Conservation (phyloP, 129 eudicot species). For the Pulicaria dysenterica region DNA sequence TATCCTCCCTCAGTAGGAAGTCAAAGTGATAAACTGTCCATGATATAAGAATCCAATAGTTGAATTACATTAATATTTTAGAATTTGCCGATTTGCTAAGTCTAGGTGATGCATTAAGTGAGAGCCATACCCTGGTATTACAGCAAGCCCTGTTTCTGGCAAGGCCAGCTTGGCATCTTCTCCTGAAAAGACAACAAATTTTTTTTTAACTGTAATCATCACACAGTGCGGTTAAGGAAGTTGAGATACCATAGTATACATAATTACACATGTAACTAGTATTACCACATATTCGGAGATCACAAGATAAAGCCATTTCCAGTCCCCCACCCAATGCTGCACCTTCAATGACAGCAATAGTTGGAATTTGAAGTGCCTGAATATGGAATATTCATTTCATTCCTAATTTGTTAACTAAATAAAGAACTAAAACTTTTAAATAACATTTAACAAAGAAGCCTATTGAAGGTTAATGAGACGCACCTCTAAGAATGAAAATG, state of each 20-base stretch:
- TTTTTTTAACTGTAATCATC: constrained; percentile 18
- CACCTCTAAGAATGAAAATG: constrained; percentile 86
- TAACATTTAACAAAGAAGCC: background rate
- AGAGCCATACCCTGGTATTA: constrained; percentile 85
- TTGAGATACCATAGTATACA: background rate
- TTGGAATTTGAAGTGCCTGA: constrained; percentile 83
- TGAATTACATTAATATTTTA: background rate
- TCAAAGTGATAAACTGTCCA: background rate
- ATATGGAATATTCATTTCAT: constrained; percentile 11
- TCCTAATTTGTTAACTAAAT: constrained; percentile 4
- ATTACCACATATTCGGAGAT: constrained; percentile 96
- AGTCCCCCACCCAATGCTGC: constrained; percentile 98
- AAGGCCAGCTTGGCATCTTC: constrained; percentile 83
- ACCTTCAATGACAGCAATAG: constrained; percentile 98
- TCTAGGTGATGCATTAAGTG: constrained; percentile 2
- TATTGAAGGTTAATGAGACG: constrained; percentile 26
- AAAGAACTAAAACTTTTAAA: constrained; percentile 21
- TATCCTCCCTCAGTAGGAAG: constrained; percentile 1
- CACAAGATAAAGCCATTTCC: constrained; percentile 97
- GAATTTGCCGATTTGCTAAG: background rate
- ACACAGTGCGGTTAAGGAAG: constrained; percentile 1
- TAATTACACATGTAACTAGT: constrained; percentile 16
- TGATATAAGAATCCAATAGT: constrained; percentile 1
- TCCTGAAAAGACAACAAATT: constrained; percentile 45
- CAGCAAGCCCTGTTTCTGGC: constrained; percentile 97